A percentile compares a stretch with the other conserved stretches of the same genome.
These are phyloP conservation scores for Dendrocalamus sinicus DNA, from an alignment of 176 grass and related monocot species.

Conservation along the genomic window DNA sequence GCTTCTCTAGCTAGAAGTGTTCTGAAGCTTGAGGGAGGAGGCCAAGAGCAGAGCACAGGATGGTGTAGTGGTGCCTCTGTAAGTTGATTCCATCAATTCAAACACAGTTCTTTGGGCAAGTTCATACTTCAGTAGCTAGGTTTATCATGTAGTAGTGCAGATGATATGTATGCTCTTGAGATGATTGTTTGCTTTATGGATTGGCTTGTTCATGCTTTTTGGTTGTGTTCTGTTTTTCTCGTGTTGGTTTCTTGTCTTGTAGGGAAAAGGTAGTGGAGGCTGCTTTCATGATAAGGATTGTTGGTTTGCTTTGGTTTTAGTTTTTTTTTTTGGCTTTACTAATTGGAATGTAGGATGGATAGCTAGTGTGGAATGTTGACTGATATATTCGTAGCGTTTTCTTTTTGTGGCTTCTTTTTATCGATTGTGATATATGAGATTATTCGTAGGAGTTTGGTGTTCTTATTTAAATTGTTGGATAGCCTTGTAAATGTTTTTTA, in stretches of 20 bases:
- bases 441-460: background rate
- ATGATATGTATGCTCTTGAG: background rate
- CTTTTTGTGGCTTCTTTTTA: background rate
- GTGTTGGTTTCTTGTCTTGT: background rate
- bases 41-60: background rate
- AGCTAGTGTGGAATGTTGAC: background rate
- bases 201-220: background rate
- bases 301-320: background rate
- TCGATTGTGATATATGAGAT: background rate
- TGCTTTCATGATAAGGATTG: slow-evolving; percentile 11
- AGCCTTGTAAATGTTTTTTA: background rate
- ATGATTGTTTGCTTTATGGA: background rate
- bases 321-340: background rate
- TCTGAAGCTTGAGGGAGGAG: background rate
- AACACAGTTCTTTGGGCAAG: background rate
- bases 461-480: background rate
- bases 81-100: slow-evolving; percentile 24
- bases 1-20: background rate
- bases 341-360: background rate
- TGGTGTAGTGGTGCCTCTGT: slow-evolving; percentile 59
- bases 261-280: background rate
- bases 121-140: background rate
- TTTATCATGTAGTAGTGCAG: background rate
- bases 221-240: background rate
- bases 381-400: background rate